Percentiles rank a stretch among this genome's conserved stretches.
Conservation (phyloP, 495 filamentous ascomycete genomes). For the Daldinia bambusicola region DNA sequence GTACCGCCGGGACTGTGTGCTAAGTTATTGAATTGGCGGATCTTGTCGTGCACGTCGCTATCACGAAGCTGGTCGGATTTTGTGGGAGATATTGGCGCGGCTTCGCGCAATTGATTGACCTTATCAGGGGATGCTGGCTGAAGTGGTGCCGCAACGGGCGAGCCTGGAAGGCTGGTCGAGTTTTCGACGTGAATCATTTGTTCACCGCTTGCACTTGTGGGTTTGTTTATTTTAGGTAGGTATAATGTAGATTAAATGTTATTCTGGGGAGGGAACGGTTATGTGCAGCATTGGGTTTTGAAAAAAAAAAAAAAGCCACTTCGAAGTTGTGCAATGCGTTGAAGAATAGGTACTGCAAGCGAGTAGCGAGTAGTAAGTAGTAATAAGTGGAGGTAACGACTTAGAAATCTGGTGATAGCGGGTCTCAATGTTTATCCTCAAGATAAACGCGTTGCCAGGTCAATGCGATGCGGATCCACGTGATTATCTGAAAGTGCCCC, state of each 20-base stretch:
- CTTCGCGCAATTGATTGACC: constrained; percentile 73
- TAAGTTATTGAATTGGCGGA: constrained; percentile 82
- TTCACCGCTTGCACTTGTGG: constrained; percentile 6
- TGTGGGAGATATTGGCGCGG: constrained; percentile 37
- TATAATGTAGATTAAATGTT: background rate
- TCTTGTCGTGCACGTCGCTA: constrained; percentile 80
- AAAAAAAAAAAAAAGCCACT: constrained; percentile 4
- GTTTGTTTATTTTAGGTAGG: background rate
- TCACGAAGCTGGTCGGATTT: constrained; percentile 64
- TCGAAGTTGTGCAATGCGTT: constrained; percentile 1
- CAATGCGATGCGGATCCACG: constrained; percentile 33
- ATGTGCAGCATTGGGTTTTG: constrained; percentile 12
- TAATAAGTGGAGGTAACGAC: constrained; percentile 13
- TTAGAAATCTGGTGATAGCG: constrained; percentile 18
- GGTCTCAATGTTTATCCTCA: constrained; percentile 39
- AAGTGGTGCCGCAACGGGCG: constrained; percentile 66
- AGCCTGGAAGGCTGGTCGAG: constrained; percentile 45
- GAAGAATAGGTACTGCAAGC: background rate
- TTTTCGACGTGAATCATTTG: constrained; percentile 46
- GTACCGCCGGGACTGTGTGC: constrained; percentile 46
- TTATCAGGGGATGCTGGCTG: constrained; percentile 81
- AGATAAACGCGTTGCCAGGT: constrained; percentile 41
- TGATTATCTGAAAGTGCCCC: background rate
- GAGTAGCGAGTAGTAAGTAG: background rate
- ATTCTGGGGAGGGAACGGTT: background rate